Evolutionary conservation across 495 filamentous ascomycete species (phyloP).

Genomic region (Aspergillus ostianus): DNA sequence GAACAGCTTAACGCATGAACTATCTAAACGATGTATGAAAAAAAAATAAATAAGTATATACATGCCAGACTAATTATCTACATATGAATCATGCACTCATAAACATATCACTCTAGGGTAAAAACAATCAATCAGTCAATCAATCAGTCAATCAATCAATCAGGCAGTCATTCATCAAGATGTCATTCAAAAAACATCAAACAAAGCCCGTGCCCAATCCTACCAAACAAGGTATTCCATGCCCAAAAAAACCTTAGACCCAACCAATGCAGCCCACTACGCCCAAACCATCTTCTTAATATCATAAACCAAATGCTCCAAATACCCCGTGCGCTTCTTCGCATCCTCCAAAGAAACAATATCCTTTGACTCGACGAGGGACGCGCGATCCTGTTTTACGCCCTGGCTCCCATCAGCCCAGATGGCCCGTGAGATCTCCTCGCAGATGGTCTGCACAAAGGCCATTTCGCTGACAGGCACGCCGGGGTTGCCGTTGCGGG

Average conservation of each 20-base stretch:
- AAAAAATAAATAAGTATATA: too few relatives aligned
- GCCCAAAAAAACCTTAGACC: neutral
- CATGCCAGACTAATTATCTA: too few relatives aligned
- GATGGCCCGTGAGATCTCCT: conserved; percentile 51
- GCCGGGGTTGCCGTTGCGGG: conserved; percentile 25
- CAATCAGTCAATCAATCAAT: too few relatives aligned
- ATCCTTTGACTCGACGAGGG: conserved; percentile 63
- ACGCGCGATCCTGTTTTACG: conserved; percentile 13
- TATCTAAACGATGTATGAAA: too few relatives aligned
- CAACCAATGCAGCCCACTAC: conserved; percentile 36
- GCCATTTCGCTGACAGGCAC: conserved; percentile 62
- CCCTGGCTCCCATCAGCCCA: conserved; percentile 24
- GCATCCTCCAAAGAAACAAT: conserved; percentile 82
- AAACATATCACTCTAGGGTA: too few relatives aligned
- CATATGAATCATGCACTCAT: too few relatives aligned
- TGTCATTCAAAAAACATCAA: neutral
- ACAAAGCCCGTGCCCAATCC: neutral
- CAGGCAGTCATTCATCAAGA: neutral
- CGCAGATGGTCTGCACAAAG: conserved; percentile 67
- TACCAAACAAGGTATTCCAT: neutral
- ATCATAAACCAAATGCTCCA: conserved; percentile 82
- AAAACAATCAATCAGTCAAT: too few relatives aligned
- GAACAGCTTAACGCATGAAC: too few relatives aligned
- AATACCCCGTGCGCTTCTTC: conserved; percentile 77
- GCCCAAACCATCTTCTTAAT: conserved; percentile 94